Evolutionary conservation across 2,329 filamentous ascomycete species (phyloP).

Genomic region (Daldinia eschscholtzii): DNA sequence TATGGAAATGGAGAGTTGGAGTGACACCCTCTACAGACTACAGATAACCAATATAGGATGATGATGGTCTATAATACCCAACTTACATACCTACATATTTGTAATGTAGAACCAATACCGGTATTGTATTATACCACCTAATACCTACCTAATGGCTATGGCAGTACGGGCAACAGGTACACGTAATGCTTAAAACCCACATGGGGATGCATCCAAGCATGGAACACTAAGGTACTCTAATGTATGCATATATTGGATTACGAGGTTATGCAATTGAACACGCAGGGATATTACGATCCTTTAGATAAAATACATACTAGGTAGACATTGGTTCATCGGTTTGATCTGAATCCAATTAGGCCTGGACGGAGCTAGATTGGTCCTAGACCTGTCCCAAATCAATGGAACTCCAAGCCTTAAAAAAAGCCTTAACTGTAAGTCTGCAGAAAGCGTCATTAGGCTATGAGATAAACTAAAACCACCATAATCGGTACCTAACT

Average conservation of each 20-base stretch:
- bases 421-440: conserved; percentile 25
- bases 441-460: neutral
- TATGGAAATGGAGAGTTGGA: conserved; percentile 24
- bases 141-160: no score
- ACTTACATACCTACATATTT: no score
- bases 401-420: conserved; percentile 41
- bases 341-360: conserved; percentile 28
- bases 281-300: conserved; percentile 39
- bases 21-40: conserved; percentile 16
- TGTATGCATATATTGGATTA: conserved; percentile 24
- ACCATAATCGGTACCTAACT: no score
- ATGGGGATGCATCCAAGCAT: conserved; percentile 1
- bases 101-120: no score
- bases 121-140: no score
- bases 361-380: conserved; percentile 33
- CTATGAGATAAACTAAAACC: conserved; percentile 5
- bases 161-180: neutral
- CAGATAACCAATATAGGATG: neutral
- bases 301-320: conserved; percentile 1
- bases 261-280: conserved; percentile 33
- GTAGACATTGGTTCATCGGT: conserved; percentile 25
- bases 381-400: conserved; percentile 44
- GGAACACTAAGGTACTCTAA: neutral
- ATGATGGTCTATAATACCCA: neutral
- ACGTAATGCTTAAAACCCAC: conserved; percentile 13